These are phyloP conservation scores for Nemania sp. DNA, from an alignment of 2,329 filamentous ascomycete genomes.

Conservation along the genomic window DNA sequence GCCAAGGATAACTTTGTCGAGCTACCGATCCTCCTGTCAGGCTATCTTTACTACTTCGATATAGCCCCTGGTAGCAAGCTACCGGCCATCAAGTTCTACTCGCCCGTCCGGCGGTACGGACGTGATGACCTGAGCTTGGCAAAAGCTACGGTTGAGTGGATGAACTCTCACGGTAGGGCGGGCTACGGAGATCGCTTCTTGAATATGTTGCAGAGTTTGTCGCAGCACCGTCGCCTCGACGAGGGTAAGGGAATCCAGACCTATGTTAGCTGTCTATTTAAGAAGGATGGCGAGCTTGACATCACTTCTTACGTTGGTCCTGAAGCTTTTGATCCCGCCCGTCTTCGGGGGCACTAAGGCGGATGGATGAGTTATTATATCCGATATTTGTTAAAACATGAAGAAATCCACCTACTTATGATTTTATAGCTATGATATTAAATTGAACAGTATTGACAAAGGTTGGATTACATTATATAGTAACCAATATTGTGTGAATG, in stretches of 20 bases:
- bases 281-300: slow-evolving; percentile 25
- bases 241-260: slow-evolving; percentile 32
- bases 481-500: too few relatives aligned
- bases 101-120: slow-evolving; percentile 38
- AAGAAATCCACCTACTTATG: too few relatives aligned
- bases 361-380: too few relatives aligned
- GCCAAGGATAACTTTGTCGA: slow-evolving; percentile 27
- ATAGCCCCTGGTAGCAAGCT: slow-evolving; percentile 36
- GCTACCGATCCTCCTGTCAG: slow-evolving; percentile 16
- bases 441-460: too few relatives aligned
- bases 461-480: too few relatives aligned
- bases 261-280: slow-evolving; percentile 29
- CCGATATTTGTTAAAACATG: too few relatives aligned
- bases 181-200: slow-evolving; percentile 22
- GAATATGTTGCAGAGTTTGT: slow-evolving; percentile 19
- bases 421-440: too few relatives aligned
- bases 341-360: not conserved
- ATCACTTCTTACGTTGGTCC: slow-evolving; percentile 32
- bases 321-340: slow-evolving; percentile 11
- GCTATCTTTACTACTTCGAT: slow-evolving; percentile 47
- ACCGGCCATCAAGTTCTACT: slow-evolving; percentile 45
- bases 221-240: slow-evolving; percentile 14
- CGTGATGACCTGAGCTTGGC: slow-evolving; percentile 39
- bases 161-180: slow-evolving; percentile 34
- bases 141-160: slow-evolving; percentile 30